phyloP scores from a whole-genome alignment of 345 rosid genomes.

The Cardiospermum halicacabum region DNA sequence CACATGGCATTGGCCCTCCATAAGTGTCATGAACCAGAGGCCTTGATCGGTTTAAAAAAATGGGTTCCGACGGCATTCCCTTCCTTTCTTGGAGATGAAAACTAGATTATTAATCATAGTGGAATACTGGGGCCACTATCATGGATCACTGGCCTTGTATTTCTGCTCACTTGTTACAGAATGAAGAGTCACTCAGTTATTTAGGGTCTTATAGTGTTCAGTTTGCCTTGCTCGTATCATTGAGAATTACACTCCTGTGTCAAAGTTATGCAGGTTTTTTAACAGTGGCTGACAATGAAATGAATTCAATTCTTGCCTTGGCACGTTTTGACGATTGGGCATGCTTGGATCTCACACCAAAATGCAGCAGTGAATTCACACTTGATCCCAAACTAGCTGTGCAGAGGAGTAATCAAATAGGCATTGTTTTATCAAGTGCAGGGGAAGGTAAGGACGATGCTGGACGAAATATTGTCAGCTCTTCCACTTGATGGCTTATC shows the following conservation, averaged over 20 bases:
- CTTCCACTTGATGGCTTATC: constrained; percentile 75
- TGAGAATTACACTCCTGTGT: constrained; percentile 78
- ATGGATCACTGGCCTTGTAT: constrained; percentile 78
- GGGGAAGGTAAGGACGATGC: constrained; percentile 80
- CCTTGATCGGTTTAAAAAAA: constrained; percentile 67
- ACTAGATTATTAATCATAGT: constrained; percentile 36
- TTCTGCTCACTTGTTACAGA: constrained; percentile 70
- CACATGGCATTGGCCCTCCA: constrained; percentile 72
- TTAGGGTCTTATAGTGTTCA: constrained; percentile 86
- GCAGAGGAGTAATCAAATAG: constrained; percentile 93
- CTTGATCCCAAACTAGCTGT: constrained; percentile 85
- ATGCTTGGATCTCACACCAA: constrained; percentile 84
- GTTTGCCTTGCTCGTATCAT: constrained; percentile 75
- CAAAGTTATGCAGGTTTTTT: constrained; percentile 86
- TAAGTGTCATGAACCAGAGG: constrained; percentile 59
- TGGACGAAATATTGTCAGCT: constrained; percentile 70
- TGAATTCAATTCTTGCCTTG: constrained; percentile 80
- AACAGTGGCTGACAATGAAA: constrained; percentile 80
- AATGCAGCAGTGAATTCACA: constrained; percentile 75
- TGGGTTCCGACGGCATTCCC: constrained; percentile 69
- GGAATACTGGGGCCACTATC: constrained; percentile 38
- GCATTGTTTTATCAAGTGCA: constrained; percentile 65
- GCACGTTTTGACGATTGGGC: constrained; percentile 89
- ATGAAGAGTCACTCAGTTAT: constrained; percentile 68
- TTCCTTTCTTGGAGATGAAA: constrained; percentile 61